Conservation (phyloP, 176 grass and related monocot genomes). For the Triticum turgidum region DNA sequence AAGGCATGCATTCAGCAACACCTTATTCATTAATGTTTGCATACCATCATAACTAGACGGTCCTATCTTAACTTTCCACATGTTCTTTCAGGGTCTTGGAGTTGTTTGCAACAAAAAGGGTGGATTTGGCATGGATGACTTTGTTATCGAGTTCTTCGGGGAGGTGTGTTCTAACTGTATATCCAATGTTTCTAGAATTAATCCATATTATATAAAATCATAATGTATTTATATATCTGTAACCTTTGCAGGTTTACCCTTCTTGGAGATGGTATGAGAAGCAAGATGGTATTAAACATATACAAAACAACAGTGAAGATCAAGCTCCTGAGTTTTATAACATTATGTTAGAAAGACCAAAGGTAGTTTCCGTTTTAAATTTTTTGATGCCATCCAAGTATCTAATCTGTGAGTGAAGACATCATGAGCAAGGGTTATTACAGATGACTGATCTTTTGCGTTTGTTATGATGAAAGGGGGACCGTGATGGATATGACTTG, state of each 20-base stretch:
- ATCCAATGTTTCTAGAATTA: neutral
- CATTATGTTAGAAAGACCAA: slow-evolving; percentile 96
- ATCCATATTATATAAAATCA: neutral
- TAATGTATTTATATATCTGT: slow-evolving; percentile 27
- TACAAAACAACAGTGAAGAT: slow-evolving; percentile 94
- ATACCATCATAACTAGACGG: neutral
- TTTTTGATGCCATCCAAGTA: slow-evolving; percentile 27
- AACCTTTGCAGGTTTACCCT: slow-evolving; percentile 81
- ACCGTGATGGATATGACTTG: slow-evolving; percentile 96
- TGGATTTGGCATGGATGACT: slow-evolving; percentile 87
- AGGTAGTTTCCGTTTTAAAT: slow-evolving; percentile 44
- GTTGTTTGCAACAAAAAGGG: slow-evolving; percentile 95
- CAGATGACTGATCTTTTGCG: slow-evolving; percentile 42
- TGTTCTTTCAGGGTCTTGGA: slow-evolving; percentile 82
- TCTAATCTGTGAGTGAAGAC: neutral
- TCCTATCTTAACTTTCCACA: slow-evolving; percentile 3
- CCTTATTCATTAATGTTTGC: neutral
- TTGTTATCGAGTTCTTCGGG: slow-evolving; percentile 96
- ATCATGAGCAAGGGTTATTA: slow-evolving; percentile 1
- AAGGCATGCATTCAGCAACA: slow-evolving; percentile 57
- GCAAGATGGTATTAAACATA: slow-evolving; percentile 92
- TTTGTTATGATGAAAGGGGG: slow-evolving; percentile 61
- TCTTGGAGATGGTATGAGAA: slow-evolving; percentile 99
- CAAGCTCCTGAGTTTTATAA: slow-evolving; percentile 98
- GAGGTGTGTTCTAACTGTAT: slow-evolving; percentile 62